phyloP scores from a whole-genome alignment of 441 rosid genomes.

The Populus hybrid region DNA sequence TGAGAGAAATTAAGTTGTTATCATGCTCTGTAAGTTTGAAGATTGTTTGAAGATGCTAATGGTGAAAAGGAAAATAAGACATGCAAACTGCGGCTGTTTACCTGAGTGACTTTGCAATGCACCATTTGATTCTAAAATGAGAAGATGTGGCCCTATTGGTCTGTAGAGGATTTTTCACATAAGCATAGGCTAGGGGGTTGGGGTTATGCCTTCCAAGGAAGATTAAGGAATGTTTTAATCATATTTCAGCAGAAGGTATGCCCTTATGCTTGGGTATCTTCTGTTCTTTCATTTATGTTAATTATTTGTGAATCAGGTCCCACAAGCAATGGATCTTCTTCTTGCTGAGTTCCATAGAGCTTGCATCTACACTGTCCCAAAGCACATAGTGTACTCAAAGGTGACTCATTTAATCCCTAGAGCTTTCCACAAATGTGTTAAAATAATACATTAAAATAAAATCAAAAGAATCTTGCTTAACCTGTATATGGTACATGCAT shows the following conservation, averaged over 20 bases:
- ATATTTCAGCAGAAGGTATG: not conserved
- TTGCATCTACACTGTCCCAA: slow-evolving; percentile 84
- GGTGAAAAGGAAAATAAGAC: not conserved
- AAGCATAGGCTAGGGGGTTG: not conserved
- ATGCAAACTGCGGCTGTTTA: too few relatives aligned
- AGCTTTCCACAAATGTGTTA: not conserved
- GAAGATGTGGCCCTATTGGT: not conserved
- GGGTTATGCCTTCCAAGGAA: not conserved
- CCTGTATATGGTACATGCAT: not conserved
- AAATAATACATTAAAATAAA: not conserved
- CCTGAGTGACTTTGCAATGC: not conserved
- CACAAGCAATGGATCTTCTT: too few relatives aligned
- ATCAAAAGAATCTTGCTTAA: not conserved
- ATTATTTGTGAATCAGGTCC: slow-evolving; percentile 17
- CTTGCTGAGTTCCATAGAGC: too few relatives aligned
- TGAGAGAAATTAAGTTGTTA: not conserved
- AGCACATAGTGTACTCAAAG: slow-evolving; percentile 34
- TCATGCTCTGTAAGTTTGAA: not conserved
- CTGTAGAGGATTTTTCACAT: not conserved
- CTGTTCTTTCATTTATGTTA: not conserved
- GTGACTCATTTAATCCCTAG: not conserved
- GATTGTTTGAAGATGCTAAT: not conserved
- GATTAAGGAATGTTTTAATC: not conserved
- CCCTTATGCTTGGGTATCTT: too few relatives aligned
- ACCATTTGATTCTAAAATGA: not conserved